phyloP scores from a whole-genome alignment of 352 stramenopile genomes.

The Blastocystis sp. region DNA sequence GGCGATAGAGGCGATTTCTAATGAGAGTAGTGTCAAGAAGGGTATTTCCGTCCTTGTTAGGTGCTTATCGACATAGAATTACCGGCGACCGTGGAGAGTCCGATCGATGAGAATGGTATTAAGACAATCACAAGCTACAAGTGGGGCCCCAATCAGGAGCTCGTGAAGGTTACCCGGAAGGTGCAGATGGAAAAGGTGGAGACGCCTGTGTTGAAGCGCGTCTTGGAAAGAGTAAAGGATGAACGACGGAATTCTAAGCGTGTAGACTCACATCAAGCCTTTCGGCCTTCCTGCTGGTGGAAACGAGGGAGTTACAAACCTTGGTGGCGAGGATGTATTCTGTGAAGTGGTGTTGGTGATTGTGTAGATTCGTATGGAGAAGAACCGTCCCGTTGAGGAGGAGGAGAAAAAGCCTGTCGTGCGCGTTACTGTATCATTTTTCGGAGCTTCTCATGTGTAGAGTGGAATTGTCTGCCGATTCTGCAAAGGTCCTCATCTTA shows the following conservation, averaged over 20 bases:
- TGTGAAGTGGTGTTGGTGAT: not conserved
- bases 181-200: not conserved
- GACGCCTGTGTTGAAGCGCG: not conserved
- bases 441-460: not conserved
- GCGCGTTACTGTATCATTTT: not conserved
- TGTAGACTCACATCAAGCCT: conserved; percentile 16
- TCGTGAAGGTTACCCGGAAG: conserved; percentile 1
- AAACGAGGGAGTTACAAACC: conserved; percentile 40
- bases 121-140: conserved; percentile 27
- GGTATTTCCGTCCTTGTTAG: not conserved
- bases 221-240: conserved; percentile 13
- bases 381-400: not conserved
- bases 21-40: not conserved
- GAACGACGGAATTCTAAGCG: not conserved
- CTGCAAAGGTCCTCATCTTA: conserved; percentile 48
- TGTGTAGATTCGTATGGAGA: conserved; percentile 32
- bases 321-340: not conserved
- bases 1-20: not conserved
- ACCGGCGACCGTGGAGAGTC: not conserved
- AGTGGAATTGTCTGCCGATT: not conserved
- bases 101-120: conserved; percentile 43
- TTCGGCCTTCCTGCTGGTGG: conserved; percentile 3
- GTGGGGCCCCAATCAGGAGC: not conserved
- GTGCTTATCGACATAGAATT: not conserved
- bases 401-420: not conserved